phyloP scores from a whole-genome alignment of 176 grass and related monocot genomes.

The Elymus sibiricus region DNA sequence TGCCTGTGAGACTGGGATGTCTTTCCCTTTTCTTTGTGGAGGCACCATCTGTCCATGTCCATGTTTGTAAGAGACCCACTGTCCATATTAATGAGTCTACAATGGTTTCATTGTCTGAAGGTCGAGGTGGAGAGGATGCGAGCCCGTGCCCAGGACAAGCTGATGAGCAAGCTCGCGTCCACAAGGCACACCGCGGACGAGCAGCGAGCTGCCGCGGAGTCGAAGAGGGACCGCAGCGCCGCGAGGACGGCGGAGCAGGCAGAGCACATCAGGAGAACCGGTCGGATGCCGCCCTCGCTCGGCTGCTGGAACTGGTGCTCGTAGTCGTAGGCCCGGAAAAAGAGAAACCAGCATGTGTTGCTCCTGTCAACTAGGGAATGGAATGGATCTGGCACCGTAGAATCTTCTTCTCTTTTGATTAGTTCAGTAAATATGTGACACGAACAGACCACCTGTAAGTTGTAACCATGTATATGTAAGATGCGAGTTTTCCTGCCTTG shows the following conservation, averaged over 20 bases:
- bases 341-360: not conserved
- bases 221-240: constrained; percentile 50
- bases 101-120: constrained; percentile 30
- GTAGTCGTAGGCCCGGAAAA: not conserved
- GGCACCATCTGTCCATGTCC: not conserved
- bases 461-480: constrained; percentile 24
- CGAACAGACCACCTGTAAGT: constrained; percentile 11
- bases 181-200: constrained; percentile 67
- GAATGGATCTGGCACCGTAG: not conserved
- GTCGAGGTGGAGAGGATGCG: constrained; percentile 93
- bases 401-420: not conserved
- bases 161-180: constrained; percentile 76
- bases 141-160: constrained; percentile 57
- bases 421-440: constrained; percentile 33
- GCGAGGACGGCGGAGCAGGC: constrained; percentile 63
- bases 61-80: not conserved
- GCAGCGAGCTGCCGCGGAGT: constrained; percentile 57
- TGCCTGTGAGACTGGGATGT: not conserved
- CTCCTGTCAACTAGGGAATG: not conserved
- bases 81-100: not conserved
- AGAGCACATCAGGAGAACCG: constrained; percentile 83
- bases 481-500: not conserved
- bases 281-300: constrained; percentile 53
- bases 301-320: constrained; percentile 87
- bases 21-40: not conserved